These are phyloP conservation scores for Coemansia sp. DNA, from an alignment of 192 early-diverging fungal genomes.

Conservation along the genomic window DNA sequence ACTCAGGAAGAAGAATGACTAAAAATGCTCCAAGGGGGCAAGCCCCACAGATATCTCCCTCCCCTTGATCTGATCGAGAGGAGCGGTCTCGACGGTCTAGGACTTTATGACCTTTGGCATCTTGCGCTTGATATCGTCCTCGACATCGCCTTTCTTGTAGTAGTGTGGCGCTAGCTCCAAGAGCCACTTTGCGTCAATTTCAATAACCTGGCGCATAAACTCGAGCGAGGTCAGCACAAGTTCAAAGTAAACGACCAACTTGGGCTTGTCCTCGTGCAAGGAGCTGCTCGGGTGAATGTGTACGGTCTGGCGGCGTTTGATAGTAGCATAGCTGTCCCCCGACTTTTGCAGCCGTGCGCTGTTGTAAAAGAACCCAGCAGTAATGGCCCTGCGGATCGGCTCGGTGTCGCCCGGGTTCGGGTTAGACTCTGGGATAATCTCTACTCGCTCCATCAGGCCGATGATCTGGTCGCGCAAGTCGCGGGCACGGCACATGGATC, in stretches of 20 bases:
- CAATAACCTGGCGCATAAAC: constrained; percentile 93
- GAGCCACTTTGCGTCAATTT: constrained; percentile 83
- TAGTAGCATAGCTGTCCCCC: constrained; percentile 89
- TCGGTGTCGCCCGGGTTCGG: constrained; percentile 80
- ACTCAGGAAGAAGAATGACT: neutral
- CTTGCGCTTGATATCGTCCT: constrained; percentile 46
- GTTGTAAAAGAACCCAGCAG: constrained; percentile 96
- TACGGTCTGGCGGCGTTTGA: constrained; percentile 89
- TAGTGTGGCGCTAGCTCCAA: constrained; percentile 83
- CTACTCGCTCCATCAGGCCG: constrained; percentile 86
- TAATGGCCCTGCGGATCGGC: constrained; percentile 89
- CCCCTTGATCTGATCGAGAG: neutral
- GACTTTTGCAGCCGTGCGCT: constrained; percentile 76
- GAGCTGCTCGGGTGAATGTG: constrained; percentile 88
- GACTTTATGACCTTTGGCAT: constrained; percentile 42
- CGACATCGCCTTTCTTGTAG: constrained; percentile 86
- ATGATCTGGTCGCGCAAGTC: constrained; percentile 94
- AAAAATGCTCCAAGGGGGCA: neutral
- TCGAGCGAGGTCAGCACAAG: constrained; percentile 90
- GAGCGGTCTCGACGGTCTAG: neutral
- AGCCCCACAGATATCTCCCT: neutral
- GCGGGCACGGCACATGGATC: constrained; percentile 84
- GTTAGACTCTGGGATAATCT: constrained; percentile 79
- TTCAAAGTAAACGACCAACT: constrained; percentile 90
- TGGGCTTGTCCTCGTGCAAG: constrained; percentile 75